Base-by-base conservation (phyloP, 495 filamentous ascomycete genomes). In the Polyplosphaeria fusca region DNA sequence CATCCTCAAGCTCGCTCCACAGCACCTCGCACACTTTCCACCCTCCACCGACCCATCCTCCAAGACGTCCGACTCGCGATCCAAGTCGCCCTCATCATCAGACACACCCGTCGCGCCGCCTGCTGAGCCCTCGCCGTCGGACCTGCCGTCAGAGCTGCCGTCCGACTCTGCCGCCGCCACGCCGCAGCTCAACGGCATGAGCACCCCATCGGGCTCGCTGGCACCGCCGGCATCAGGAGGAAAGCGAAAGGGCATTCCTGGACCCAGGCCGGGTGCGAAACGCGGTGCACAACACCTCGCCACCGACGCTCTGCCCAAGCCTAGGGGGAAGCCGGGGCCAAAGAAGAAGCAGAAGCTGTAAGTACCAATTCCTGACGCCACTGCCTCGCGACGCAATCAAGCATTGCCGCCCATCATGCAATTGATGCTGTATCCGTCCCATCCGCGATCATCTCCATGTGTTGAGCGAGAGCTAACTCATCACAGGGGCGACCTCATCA, bases 291-390 rank as follows among this genome's bases (percentile, higher is more conserved):
- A 70, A 50, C 75, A 77, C 18, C 79, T 83, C 63, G 79, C 75
- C 32, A 75, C 75, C 39, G 81, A 86, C 59, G 69, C 76, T 5
- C 63, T 75, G 13, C 74, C 83, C 23, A 89, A 88, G 73, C 77
- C 83, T 30, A 74, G 87, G 60, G 86, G 88, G 52, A 91, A 95
- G 76, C 91, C 93, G 5, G 90, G 90, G 16, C 90, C 92, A 0
- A 97, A 96, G 80, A 96, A 95, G 81, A 91, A 92, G 72, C 84
- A 86, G 62, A 83, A 82, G 80, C 73, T 95, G 93, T 98, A 86
- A 81, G 88, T 84, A 52, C 30, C 30, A 35, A 35, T 35, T 35
- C n/a, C n/a, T n/a, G n/a, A n/a, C n/a, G n/a, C n/a, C n/a, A n/a
- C n/a, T n/a, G n/a, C 55, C 9, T 42, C 22, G 24, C 28, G 23